Percentiles rank a stretch among this genome's conserved stretches.
Conservation (phyloP, 805 yeast species). For the Candida krabiensis region DNA sequence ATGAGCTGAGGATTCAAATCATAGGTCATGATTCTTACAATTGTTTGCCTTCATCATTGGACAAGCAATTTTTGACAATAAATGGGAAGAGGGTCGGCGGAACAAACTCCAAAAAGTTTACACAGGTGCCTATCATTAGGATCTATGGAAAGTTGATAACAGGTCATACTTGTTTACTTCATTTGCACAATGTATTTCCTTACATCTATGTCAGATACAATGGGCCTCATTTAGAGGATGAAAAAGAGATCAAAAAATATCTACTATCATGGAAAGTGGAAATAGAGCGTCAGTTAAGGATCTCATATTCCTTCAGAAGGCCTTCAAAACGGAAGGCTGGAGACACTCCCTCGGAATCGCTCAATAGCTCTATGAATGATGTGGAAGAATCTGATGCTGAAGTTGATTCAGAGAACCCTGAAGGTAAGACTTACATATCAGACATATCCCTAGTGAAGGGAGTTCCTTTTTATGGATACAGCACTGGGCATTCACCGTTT, state of each 20-base stretch:
- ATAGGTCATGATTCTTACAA: constrained; percentile 68
- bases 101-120: constrained; percentile 20
- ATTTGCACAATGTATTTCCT: constrained; percentile 84
- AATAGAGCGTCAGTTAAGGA: constrained; percentile 44
- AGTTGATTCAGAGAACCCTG: constrained; percentile 5
- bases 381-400: constrained; percentile 16
- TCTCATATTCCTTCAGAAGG: constrained; percentile 33
- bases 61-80: constrained; percentile 39
- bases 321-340: constrained; percentile 6
- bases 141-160: constrained; percentile 69
- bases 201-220: constrained; percentile 69
- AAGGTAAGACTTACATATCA: constrained; percentile 46
- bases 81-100: constrained; percentile 17
- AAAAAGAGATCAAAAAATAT: constrained; percentile 30
- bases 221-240: constrained; percentile 33
- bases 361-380: constrained; percentile 14
- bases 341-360: not conserved
- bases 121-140: constrained; percentile 71
- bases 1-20: constrained; percentile 51
- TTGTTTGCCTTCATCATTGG: constrained; percentile 53
- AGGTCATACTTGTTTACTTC: constrained; percentile 61
- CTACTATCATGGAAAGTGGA: constrained; percentile 40
- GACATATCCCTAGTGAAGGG: constrained; percentile 68
- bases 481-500: constrained; percentile 59
- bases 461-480: constrained; percentile 82